Evolutionary conservation across 1,284 basidiomycete species (phyloP).

Genomic region (Cronartium ribicola): DNA sequence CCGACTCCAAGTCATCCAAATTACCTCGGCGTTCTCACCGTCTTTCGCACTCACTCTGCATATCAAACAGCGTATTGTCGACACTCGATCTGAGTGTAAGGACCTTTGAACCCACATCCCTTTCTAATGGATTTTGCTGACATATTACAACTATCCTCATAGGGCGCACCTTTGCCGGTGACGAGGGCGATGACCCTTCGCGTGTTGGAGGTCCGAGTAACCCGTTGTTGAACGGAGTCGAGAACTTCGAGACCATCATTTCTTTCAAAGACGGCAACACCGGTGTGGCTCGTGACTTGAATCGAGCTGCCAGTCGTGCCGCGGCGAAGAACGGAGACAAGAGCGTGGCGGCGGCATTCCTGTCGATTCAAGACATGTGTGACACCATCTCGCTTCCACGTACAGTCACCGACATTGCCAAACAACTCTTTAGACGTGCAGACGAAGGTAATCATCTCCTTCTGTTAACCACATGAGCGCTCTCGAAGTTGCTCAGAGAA

Average conservation of each 20-base stretch:
- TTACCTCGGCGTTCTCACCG: too few relatives aligned
- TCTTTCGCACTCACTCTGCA: slow-evolving; percentile 53
- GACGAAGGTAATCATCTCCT: slow-evolving; percentile 71
- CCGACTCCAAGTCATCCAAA: background rate
- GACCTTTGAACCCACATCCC: slow-evolving; percentile 44
- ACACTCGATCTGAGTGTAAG: slow-evolving; percentile 89
- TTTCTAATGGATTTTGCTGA: slow-evolving; percentile 33
- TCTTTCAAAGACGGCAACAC: slow-evolving; percentile 90
- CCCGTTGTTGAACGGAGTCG: slow-evolving; percentile 82
- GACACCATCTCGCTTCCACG: slow-evolving; percentile 91
- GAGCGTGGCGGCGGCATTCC: slow-evolving; percentile 63
- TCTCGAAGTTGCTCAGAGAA: background rate
- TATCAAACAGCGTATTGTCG: slow-evolving; percentile 92
- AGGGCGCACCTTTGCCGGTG: slow-evolving; percentile 90
- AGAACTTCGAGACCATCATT: slow-evolving; percentile 89
- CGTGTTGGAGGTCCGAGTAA: slow-evolving; percentile 97
- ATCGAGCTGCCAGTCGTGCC: slow-evolving; percentile 78
- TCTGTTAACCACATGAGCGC: background rate
- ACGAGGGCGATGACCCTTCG: slow-evolving; percentile 92
- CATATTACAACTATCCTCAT: slow-evolving; percentile 35
- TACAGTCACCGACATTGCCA: slow-evolving; percentile 88
- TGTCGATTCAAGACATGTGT: slow-evolving; percentile 87
- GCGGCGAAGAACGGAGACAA: slow-evolving; percentile 51
- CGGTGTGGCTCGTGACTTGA: slow-evolving; percentile 83
- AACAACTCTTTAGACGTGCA: slow-evolving; percentile 92